These are phyloP conservation scores for Cladosporium sp. DNA, from an alignment of 2,329 filamentous ascomycete genomes.

Conservation along the genomic window DNA sequence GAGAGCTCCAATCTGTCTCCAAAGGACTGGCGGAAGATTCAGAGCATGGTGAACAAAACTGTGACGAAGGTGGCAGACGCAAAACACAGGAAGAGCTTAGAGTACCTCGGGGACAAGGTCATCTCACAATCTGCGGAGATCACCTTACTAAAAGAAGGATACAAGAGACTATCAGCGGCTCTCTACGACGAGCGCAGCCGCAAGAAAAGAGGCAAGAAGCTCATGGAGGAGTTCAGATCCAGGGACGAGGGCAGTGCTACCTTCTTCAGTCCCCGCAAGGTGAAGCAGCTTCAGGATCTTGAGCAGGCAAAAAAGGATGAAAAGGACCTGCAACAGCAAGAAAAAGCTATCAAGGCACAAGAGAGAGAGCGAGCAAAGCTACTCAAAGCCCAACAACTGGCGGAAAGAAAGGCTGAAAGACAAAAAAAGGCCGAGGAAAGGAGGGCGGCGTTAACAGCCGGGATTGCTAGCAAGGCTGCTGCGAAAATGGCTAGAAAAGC, in stretches of 20 bases:
- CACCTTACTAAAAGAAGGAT: too few relatives aligned
- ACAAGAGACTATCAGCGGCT: too few relatives aligned
- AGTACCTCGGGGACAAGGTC: too few relatives aligned
- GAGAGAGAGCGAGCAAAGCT: neutral
- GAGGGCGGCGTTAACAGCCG: neutral
- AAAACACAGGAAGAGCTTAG: too few relatives aligned
- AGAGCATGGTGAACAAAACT: too few relatives aligned
- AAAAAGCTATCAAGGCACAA: neutral
- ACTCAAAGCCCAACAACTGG: neutral
- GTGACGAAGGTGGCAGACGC: too few relatives aligned
- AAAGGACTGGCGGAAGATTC: too few relatives aligned
- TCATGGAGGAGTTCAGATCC: slow-evolving; percentile 1
- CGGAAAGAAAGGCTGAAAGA: neutral
- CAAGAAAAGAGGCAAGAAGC: neutral
- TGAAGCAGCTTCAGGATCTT: neutral
- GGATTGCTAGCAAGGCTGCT: neutral
- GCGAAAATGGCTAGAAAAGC: neutral
- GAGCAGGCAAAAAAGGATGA: neutral
- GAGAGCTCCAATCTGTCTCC: too few relatives aligned
- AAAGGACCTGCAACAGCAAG: neutral
- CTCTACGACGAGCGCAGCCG: neutral
- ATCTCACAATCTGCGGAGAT: too few relatives aligned
- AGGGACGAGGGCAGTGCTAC: neutral
- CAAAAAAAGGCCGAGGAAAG: neutral
- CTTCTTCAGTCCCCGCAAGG: slow-evolving; percentile 5